phyloP scores from a whole-genome alignment of 169 alveolate species.

The Plasmodium gonderi region DNA sequence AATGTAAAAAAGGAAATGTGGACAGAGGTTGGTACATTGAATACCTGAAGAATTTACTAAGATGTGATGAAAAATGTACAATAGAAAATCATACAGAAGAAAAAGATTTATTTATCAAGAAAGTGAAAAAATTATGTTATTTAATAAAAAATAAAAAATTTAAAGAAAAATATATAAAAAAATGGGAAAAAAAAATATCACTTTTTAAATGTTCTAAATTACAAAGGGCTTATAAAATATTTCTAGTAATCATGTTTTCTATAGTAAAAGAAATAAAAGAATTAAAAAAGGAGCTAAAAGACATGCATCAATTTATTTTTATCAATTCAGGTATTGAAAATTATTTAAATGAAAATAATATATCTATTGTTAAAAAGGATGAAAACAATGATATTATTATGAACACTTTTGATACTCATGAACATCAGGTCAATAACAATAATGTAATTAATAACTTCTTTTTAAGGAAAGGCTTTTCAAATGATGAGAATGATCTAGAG shows the following conservation, averaged over 20 bases:
- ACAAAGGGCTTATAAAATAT: conserved; percentile 62
- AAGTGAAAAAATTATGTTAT: conserved; percentile 35
- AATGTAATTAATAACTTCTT: conserved; percentile 38
- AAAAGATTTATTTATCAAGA: conserved; percentile 32
- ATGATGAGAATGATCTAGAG: not conserved
- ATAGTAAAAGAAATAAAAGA: conserved; percentile 62
- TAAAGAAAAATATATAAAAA: conserved; percentile 21
- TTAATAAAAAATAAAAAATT: conserved; percentile 63
- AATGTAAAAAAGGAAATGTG: not conserved
- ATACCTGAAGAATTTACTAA: conserved; percentile 7
- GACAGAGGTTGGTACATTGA: conserved; percentile 12
- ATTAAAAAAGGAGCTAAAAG: conserved; percentile 43
- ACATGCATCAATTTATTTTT: conserved; percentile 43
- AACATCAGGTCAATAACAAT: not conserved
- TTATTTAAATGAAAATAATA: conserved; percentile 59
- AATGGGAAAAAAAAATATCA: not conserved
- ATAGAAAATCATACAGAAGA: conserved; percentile 37
- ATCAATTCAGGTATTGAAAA: conserved; percentile 70
- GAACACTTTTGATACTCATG: not conserved
- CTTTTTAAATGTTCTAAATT: conserved; percentile 45
- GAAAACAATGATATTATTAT: not conserved
- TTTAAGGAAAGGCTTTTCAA: conserved; percentile 5
- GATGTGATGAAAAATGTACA: conserved; percentile 12
- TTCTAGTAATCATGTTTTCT: conserved; percentile 4
- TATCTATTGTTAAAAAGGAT: not conserved